These are phyloP conservation scores for Zizania latifolia DNA, from an alignment of 176 grass and related monocot genomes.

Conservation along the genomic window DNA sequence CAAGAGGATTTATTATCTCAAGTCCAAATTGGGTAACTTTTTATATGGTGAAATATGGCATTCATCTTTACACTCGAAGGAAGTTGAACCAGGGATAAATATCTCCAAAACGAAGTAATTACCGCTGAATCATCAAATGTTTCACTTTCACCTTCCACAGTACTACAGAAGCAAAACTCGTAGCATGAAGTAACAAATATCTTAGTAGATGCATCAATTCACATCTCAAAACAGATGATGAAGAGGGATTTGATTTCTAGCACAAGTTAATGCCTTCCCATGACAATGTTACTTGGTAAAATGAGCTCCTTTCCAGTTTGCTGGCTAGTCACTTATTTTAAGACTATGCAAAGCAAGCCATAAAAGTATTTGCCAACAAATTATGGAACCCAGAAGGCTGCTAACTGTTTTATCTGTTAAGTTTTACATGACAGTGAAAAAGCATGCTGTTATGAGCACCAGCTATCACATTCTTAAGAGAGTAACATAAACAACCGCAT, in stretches of 20 bases:
- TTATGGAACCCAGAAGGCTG: background rate
- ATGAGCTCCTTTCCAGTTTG: background rate
- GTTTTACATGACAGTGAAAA: background rate
- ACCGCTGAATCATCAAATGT: background rate
- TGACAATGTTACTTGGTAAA: background rate
- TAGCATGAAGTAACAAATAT: background rate
- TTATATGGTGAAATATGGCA: background rate
- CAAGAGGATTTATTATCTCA: background rate
- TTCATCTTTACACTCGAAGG: background rate
- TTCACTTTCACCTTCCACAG: background rate
- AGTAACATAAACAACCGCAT: background rate
- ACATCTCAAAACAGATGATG: background rate
- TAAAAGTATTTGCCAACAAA: background rate
- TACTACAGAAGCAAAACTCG: background rate
- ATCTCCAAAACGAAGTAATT: background rate
- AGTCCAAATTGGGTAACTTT: background rate
- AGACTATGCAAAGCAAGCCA: background rate
- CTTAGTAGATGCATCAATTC: background rate
- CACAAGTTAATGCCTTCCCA: background rate
- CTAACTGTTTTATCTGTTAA: background rate
- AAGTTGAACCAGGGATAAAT: background rate
- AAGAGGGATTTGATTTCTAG: background rate
- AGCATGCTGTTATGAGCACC: background rate
- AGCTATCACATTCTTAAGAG: background rate
- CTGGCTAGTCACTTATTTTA: background rate